phyloP scores from a whole-genome alignment of 139 green algal genomes.

The Pycnococcus provasolii region DNA sequence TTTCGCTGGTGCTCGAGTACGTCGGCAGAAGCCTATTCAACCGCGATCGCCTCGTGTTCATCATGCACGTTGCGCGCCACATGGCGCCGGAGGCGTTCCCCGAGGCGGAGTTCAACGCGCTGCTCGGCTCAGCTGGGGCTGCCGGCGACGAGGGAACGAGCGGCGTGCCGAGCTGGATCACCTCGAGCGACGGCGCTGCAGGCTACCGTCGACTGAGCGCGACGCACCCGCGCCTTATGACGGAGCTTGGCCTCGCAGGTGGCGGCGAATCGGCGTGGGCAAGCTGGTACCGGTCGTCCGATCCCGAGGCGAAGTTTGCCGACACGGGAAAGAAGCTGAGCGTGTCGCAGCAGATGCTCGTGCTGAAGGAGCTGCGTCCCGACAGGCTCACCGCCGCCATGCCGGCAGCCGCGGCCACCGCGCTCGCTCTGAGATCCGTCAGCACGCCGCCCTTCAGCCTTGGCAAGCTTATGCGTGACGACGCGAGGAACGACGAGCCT shows the following conservation, averaged over 20 bases:
- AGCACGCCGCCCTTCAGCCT: slow-evolving; percentile 37
- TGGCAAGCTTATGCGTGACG: not conserved
- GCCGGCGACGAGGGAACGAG: no score
- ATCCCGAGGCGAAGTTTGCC: slow-evolving; percentile 13
- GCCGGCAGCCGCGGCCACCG: slow-evolving; percentile 35
- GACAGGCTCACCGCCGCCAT: slow-evolving; percentile 47
- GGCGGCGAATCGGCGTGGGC: slow-evolving; percentile 23
- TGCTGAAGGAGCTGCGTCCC: slow-evolving; percentile 43
- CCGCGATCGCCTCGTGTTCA: slow-evolving; percentile 54
- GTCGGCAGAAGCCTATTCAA: slow-evolving; percentile 61
- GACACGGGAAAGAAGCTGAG: not conserved
- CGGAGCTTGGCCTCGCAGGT: not conserved
- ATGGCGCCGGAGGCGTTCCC: not conserved
- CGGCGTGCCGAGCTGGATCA: not conserved
- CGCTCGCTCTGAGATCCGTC: slow-evolving; percentile 41
- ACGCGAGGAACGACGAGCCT: slow-evolving; percentile 24
- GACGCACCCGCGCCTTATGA: not conserved
- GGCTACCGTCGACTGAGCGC: not conserved
- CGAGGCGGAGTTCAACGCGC: not conserved
- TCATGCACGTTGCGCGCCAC: slow-evolving; percentile 45
- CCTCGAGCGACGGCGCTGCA: not conserved
- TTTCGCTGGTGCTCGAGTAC: slow-evolving; percentile 45
- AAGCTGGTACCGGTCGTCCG: slow-evolving; percentile 8
- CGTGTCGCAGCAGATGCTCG: slow-evolving; percentile 45
- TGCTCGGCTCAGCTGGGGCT: no score